These are phyloP conservation scores for Boletus pseudo-olivaceus DNA, from an alignment of 768 basidiomycete species.

Conservation along the genomic window DNA sequence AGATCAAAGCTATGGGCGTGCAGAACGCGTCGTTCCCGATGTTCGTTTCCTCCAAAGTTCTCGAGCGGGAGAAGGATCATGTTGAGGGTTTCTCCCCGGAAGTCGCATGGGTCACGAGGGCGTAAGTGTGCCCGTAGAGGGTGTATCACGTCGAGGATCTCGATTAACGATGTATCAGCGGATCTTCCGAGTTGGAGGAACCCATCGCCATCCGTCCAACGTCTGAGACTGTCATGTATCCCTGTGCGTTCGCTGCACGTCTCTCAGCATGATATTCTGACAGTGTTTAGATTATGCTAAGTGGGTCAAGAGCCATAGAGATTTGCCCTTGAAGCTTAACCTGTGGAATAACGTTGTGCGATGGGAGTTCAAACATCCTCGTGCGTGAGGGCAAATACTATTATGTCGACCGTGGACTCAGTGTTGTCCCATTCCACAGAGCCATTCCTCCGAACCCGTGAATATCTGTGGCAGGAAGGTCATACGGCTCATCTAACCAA, in stretches of 20 bases:
- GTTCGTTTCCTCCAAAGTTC: slow-evolving; percentile 89
- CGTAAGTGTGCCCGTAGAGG: slow-evolving; percentile 50
- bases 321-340: slow-evolving; percentile 94
- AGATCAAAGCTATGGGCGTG: slow-evolving; percentile 92
- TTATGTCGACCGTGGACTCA: not conserved
- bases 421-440: slow-evolving; percentile 47
- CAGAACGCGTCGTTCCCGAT: slow-evolving; percentile 99
- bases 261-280: not conserved
- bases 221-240: slow-evolving; percentile 99
- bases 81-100: slow-evolving; percentile 99
- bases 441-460: slow-evolving; percentile 97
- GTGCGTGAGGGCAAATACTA: slow-evolving; percentile 40
- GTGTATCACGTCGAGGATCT: not conserved
- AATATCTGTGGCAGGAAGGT: slow-evolving; percentile 99
- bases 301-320: slow-evolving; percentile 97
- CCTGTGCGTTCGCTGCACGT: slow-evolving; percentile 55
- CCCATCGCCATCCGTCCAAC: slow-evolving; percentile 98
- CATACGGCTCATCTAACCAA: slow-evolving; percentile 94
- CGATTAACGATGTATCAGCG: slow-evolving; percentile 43
- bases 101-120: slow-evolving; percentile 99
- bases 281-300: slow-evolving; percentile 81
- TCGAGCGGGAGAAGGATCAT: slow-evolving; percentile 97
- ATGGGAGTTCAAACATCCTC: slow-evolving; percentile 99
- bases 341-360: slow-evolving; percentile 99
- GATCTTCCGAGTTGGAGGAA: slow-evolving; percentile 90